Conservation (phyloP, 305 asterid species). For the Fraxinus floribunda region DNA sequence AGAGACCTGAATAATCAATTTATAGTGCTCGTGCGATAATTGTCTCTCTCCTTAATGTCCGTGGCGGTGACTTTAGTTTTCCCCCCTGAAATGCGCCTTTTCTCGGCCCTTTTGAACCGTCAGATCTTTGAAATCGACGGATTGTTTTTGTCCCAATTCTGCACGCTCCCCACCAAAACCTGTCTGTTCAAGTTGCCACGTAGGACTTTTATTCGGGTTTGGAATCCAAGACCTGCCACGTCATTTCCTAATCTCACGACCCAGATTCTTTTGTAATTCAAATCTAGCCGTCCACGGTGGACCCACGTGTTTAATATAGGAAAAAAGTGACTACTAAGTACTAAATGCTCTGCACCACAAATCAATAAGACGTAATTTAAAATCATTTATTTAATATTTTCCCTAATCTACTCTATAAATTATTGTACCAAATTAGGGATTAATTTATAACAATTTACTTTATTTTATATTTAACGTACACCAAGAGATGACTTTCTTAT, state of each 20-base stretch:
- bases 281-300: conserved; percentile 32
- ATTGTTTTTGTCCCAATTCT: conserved; percentile 18
- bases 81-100: background rate
- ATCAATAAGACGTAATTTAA: conserved; percentile 28
- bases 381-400: background rate
- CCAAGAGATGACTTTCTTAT: too few relatives aligned
- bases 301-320: conserved; percentile 37
- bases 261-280: conserved; percentile 5
- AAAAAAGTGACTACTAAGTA: conserved; percentile 36
- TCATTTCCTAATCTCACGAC: conserved; percentile 43
- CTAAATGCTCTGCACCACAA: conserved; percentile 39
- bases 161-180: conserved; percentile 41
- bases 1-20: background rate
- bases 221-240: conserved; percentile 55
- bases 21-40: background rate
- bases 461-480: too few relatives aligned
- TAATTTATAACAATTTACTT: background rate
- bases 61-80: conserved; percentile 54
- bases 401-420: background rate
- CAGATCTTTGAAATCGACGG: conserved; percentile 30
- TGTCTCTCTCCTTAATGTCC: conserved; percentile 25
- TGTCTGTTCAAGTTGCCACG: conserved; percentile 43
- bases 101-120: conserved; percentile 29
- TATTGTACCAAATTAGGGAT: background rate
- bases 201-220: conserved; percentile 40